Percentiles rank a stretch among this genome's conserved stretches.
These are phyloP conservation scores for Teunomyces barrocoloradensis DNA, from an alignment of 805 yeast species.

Conservation along the genomic window DNA sequence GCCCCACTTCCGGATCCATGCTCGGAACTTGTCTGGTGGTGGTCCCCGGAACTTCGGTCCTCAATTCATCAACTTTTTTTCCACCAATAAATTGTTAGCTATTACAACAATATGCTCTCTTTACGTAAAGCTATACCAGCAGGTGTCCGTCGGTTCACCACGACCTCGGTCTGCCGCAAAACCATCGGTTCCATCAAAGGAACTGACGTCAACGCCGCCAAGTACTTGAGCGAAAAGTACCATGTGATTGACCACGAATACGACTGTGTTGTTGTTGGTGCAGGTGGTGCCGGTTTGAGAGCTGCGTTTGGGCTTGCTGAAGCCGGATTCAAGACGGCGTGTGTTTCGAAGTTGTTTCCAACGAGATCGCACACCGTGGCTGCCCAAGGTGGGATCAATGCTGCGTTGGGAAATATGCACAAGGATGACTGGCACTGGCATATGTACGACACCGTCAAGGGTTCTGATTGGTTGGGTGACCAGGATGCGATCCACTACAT, in stretches of 20 bases:
- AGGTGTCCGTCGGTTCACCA: conserved; percentile 25
- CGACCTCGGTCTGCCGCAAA: conserved; percentile 27
- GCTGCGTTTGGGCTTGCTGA: conserved; percentile 98
- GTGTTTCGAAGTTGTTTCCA: conserved; percentile 95
- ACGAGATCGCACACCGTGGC: conserved; percentile 99
- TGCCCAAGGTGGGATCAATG: conserved; percentile 99
- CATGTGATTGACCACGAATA: conserved; percentile 96
- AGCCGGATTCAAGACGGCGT: conserved; percentile 96
- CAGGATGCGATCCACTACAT: conserved; percentile 98
- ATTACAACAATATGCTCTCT: conserved; percentile 10
- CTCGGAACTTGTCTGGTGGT: neutral
- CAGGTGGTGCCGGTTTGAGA: conserved; percentile 98
- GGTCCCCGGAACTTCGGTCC: neutral
- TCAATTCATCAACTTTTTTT: conserved; percentile 1
- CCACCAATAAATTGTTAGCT: conserved; percentile 1
- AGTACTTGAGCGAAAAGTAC: conserved; percentile 60
- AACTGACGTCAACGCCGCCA: conserved; percentile 38
- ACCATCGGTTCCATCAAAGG: conserved; percentile 41
- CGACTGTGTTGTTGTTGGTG: conserved; percentile 97
- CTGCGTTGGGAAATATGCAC: conserved; percentile 98
- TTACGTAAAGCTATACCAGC: conserved; percentile 5
- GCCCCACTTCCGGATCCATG: neutral
- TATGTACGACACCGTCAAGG: conserved; percentile 98
- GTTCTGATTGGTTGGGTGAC: conserved; percentile 99
- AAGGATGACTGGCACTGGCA: conserved; percentile 99